Evolutionary conservation across 495 filamentous ascomycete genomes (phyloP), one percentile per base, ranked within the genome.

Genomic region (Penicillium odoratum): DNA sequence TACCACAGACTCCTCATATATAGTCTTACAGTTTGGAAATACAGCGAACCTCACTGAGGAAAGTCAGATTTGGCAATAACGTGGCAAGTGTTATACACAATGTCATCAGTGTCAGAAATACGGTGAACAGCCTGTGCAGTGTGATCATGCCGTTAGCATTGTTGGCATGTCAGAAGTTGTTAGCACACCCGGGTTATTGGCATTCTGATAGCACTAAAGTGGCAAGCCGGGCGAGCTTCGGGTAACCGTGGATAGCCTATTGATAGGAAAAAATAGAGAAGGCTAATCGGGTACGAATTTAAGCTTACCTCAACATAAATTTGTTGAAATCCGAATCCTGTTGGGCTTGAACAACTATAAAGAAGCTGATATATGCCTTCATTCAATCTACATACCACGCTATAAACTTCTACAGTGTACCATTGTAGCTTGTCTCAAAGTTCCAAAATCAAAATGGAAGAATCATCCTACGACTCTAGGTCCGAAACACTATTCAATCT

Each of bases 391-490:
- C 5, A 5, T 21, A 21, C 5, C 5, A 13, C 15, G 9, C 42
- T 16, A 44, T 44, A 13, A 42, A 1, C 3, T 1, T 11, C 38
- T 5, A 21, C 42, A 44, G 8, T 44, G 15, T n/a, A 48, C 5
- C 13, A 26, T 21, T 16, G 15, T 40, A 33, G 2, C 45, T 11
- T 34, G 1, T 13, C 29, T 28, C n/a, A 28, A 29, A 15, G 38
- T 10, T 8, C 21, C 21, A 3, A 42, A 48, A 42, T 26, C 40
- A 58, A 50, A 34, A 60, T 64, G 61, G 34, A 64, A 45, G 64
- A 67, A 55, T 61, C 65, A 49, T 52, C 43, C 31, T 68, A 65
- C 25, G 55, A 68, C 44, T 18, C 57, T 3, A 57, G 50, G 65
- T 68, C 48, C 16, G 26, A 31, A 46, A 4, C 26, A 47, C 45